Evolutionary conservation across 176 grass and related monocot genomes (phyloP).

Genomic region (Sorghum bicolor): Sorghum_bicolor_NCBIv3 NC_012877.2:58002501-58003000

Average conservation of each 20-base stretch:
- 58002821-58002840: neutral
- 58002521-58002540: neutral
- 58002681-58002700: neutral
- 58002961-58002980: neutral
- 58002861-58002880: neutral
- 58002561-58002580: neutral
- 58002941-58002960: neutral
- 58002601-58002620: neutral
- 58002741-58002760: too few relatives aligned
- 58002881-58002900: neutral
- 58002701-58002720: neutral
- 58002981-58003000: neutral
- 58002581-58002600: neutral
- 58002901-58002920: neutral
- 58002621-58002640: neutral
- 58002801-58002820: neutral
- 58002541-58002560: neutral
- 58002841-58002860: neutral
- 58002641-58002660: neutral
- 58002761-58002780: too few relatives aligned
- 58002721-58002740: neutral
- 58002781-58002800: too few relatives aligned
- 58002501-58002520: too few relatives aligned
- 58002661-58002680: neutral
- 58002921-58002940: neutral